These are phyloP conservation scores for Heterobasidion occidentale DNA, from an alignment of 1,284 basidiomycete genomes.

Conservation along the genomic window DNA sequence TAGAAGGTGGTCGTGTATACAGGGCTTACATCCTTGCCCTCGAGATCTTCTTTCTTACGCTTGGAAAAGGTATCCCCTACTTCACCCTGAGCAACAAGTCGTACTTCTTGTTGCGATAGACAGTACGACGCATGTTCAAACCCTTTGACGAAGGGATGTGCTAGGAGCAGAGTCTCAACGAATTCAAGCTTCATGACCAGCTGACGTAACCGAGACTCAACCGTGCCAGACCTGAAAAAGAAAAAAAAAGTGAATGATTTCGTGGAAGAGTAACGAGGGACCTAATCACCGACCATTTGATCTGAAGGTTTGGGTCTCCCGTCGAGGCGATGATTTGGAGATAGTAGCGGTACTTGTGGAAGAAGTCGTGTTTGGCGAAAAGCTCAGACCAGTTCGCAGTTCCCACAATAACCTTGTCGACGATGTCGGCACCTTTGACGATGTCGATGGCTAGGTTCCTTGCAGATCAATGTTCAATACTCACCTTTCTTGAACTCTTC, in stretches of 20 bases:
- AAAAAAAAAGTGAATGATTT: conserved; percentile 4
- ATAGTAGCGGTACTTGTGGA: conserved; percentile 95
- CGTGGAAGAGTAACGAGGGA: conserved; percentile 3
- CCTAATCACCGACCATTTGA: conserved; percentile 75
- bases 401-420: conserved; percentile 85
- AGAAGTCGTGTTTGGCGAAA: conserved; percentile 94
- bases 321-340: conserved; percentile 96
- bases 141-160: conserved; percentile 94
- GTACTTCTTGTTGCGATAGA: conserved; percentile 80
- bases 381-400: conserved; percentile 87
- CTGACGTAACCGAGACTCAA: conserved; percentile 95
- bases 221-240: conserved; percentile 74
- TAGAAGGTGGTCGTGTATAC: conserved; percentile 96
- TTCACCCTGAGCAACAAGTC: conserved; percentile 86
- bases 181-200: conserved; percentile 97
- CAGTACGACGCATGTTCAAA: conserved; percentile 88
- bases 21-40: conserved; percentile 68
- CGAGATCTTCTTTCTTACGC: conserved; percentile 76
- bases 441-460: conserved; percentile 1
- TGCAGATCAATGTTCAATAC: conserved; percentile 6
- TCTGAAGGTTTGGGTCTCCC: conserved; percentile 75
- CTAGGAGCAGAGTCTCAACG: conserved; percentile 84
- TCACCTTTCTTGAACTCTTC: conserved; percentile 91
- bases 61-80: conserved; percentile 65
- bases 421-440: conserved; percentile 76